Conservation (phyloP, 257 asterid genomes). For the Lithospermum erythrorhizon region DNA sequence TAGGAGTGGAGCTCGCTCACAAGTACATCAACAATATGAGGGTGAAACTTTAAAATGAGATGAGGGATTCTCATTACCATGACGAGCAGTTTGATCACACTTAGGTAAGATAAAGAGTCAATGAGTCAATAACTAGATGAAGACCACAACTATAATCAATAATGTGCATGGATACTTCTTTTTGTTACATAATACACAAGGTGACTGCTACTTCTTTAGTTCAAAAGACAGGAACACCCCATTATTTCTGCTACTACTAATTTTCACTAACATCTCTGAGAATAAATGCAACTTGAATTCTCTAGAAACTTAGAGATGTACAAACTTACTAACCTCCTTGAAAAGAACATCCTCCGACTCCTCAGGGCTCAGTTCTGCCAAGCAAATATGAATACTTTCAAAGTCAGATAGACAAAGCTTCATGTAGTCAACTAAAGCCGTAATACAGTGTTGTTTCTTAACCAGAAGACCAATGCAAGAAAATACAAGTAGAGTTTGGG, state of each 20-base stretch:
- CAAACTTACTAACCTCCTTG: conserved; percentile 58
- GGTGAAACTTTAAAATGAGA: neutral
- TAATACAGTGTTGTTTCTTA: neutral
- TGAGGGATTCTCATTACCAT: neutral
- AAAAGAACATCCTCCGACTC: conserved; percentile 96
- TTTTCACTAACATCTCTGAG: neutral
- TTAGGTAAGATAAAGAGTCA: neutral
- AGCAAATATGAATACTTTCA: conserved; percentile 8
- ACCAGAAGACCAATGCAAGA: neutral
- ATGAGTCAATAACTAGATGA: neutral
- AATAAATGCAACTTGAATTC: neutral
- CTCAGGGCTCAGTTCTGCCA: conserved; percentile 84
- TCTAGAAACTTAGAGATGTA: conserved; percentile 7
- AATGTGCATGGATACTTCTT: neutral
- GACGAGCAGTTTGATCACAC: neutral
- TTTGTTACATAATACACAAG: neutral
- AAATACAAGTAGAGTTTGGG: neutral
- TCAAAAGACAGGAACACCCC: neutral
- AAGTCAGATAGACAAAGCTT: neutral
- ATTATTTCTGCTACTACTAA: neutral
- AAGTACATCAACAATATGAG: neutral
- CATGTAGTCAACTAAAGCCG: too few relatives aligned
- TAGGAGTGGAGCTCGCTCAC: conserved; percentile 1
- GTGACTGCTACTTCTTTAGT: neutral
- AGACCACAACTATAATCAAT: neutral